Percentiles rank a stretch among this genome's conserved stretches.
These are phyloP conservation scores for Ophiostoma tasmaniense DNA, from an alignment of 2,329 filamentous ascomycete species.

Conservation along the genomic window DNA sequence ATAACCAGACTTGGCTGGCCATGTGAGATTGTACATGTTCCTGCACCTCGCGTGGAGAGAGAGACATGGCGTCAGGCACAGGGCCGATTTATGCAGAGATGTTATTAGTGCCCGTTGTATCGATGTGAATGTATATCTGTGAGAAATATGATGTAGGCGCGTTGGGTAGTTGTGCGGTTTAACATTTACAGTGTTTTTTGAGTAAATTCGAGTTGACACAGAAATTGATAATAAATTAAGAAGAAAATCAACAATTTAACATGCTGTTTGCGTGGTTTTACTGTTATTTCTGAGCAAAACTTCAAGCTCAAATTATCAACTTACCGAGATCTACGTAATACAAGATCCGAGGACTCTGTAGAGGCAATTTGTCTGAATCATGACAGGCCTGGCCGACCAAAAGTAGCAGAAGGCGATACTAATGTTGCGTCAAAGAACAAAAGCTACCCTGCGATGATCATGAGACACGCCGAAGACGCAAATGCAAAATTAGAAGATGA, in stretches of 20 bases:
- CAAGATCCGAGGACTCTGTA: not conserved
- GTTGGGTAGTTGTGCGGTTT: not conserved
- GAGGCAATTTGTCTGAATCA: not conserved
- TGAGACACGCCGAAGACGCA: not conserved
- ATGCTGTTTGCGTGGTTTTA: no score
- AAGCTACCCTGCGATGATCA: not conserved
- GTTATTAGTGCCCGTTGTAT: not conserved
- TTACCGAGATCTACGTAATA: not conserved
- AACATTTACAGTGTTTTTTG: not conserved
- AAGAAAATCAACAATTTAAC: no score
- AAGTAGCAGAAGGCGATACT: not conserved
- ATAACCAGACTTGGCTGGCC: not conserved
- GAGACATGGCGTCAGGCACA: conserved; percentile 2
- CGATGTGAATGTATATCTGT: no score
- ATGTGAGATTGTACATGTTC: conserved; percentile 5
- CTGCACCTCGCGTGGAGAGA: conserved; percentile 8
- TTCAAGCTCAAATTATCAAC: not conserved
- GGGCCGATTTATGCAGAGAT: not conserved
- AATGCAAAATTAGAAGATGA: not conserved
- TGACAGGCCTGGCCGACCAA: not conserved
- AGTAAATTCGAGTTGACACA: no score
- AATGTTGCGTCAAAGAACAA: not conserved
- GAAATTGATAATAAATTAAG: no score
- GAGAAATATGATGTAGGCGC: no score
- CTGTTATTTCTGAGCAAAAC: no score